These are phyloP conservation scores for Xylariaceae sp. DNA, from an alignment of 2,329 filamentous ascomycete genomes.

Conservation along the genomic window DNA sequence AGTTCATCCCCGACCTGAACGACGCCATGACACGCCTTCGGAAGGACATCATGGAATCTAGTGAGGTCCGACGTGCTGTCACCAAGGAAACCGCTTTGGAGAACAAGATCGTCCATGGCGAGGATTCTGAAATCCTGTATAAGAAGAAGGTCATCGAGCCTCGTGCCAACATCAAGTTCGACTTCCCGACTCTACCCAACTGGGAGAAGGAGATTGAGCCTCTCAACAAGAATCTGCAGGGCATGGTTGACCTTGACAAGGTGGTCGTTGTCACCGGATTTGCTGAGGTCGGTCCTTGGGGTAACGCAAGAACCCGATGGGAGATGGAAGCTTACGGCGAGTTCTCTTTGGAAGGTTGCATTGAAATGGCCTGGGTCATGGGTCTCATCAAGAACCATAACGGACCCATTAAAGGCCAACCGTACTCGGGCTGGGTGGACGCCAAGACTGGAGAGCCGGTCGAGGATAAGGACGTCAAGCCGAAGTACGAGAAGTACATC, in stretches of 20 bases:
- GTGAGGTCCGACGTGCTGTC: constrained; percentile 86
- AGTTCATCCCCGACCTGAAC: constrained; percentile 95
- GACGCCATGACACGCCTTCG: constrained; percentile 88
- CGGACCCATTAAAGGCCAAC: constrained; percentile 89
- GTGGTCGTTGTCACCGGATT: constrained; percentile 97
- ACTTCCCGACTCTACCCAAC: constrained; percentile 84
- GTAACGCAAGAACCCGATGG: constrained; percentile 96
- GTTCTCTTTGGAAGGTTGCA: constrained; percentile 94
- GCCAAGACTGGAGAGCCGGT: constrained; percentile 90
- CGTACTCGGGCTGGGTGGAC: constrained; percentile 96
- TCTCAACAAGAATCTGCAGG: constrained; percentile 81
- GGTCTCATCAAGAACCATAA: constrained; percentile 99
- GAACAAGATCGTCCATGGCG: constrained; percentile 95
- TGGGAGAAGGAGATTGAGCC: constrained; percentile 90
- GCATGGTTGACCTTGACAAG: constrained; percentile 98
- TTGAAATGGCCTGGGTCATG: constrained; percentile 99
- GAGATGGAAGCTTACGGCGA: constrained; percentile 98
- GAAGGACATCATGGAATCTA: constrained; percentile 91
- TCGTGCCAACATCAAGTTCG: constrained; percentile 95
- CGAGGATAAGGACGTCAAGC: constrained; percentile 96
- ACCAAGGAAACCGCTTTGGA: constrained; percentile 94
- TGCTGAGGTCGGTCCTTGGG: constrained; percentile 93
- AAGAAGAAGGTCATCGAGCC: constrained; percentile 91
- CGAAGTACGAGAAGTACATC: constrained; percentile 95
- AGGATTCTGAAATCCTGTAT: constrained; percentile 85